Evolutionary conservation across 2,329 filamentous ascomycete species (phyloP).

Genomic region (Coniochaeta prunicola): DNA sequence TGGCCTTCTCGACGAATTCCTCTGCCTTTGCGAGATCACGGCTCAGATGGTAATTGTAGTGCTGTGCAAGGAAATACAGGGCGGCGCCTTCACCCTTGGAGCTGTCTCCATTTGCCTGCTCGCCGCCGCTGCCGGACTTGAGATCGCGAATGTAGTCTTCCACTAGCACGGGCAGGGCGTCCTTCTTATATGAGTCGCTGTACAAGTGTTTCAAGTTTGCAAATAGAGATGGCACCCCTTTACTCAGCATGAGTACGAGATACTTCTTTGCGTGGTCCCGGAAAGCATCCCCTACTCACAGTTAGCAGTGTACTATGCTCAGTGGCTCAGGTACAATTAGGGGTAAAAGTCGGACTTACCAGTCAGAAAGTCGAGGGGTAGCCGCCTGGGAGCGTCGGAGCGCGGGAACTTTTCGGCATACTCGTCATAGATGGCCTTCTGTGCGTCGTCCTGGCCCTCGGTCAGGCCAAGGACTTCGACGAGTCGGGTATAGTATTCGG

Average conservation of each 20-base stretch:
- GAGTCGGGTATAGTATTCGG: slow-evolving; percentile 76
- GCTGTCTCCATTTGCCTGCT: slow-evolving; percentile 33
- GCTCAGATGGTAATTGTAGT: slow-evolving; percentile 89
- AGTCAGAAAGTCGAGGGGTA: slow-evolving; percentile 83
- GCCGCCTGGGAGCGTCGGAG: slow-evolving; percentile 74
- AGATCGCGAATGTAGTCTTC: slow-evolving; percentile 67
- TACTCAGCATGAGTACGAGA: slow-evolving; percentile 76
- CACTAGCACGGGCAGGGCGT: slow-evolving; percentile 67
- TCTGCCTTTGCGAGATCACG: slow-evolving; percentile 77
- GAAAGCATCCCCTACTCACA: slow-evolving; percentile 63
- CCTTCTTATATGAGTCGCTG: slow-evolving; percentile 66
- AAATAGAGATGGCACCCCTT: slow-evolving; percentile 92
- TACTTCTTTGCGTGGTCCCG: slow-evolving; percentile 70
- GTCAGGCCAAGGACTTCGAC: slow-evolving; percentile 59
- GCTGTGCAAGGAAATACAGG: slow-evolving; percentile 90
- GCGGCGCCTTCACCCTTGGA: slow-evolving; percentile 68
- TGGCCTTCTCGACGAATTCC: slow-evolving; percentile 75
- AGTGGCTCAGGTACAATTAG: neutral
- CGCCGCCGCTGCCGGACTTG: slow-evolving; percentile 35
- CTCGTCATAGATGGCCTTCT: slow-evolving; percentile 67
- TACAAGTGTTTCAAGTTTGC: slow-evolving; percentile 95
- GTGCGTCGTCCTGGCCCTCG: slow-evolving; percentile 47
- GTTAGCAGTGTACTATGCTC: slow-evolving; percentile 12
- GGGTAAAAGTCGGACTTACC: slow-evolving; percentile 36
- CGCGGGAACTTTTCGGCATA: slow-evolving; percentile 76